These are phyloP conservation scores for Aspergillus bertholletiae DNA, from an alignment of 495 filamentous ascomycete species.

Conservation along the genomic window DNA sequence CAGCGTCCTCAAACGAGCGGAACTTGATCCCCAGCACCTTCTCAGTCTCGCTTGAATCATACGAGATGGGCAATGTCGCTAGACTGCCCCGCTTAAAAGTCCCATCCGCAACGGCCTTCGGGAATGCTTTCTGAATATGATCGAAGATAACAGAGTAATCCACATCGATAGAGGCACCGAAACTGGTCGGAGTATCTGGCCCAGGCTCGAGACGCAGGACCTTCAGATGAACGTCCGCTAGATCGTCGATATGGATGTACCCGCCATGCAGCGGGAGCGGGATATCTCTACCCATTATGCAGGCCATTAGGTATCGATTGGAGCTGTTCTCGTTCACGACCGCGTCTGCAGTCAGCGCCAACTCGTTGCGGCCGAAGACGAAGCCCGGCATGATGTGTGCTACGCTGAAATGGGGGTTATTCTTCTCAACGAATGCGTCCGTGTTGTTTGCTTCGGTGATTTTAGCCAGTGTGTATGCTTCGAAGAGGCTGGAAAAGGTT, in stretches of 20 bases:
- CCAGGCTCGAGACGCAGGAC: constrained; percentile 2
- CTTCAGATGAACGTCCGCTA: constrained; percentile 6
- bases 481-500: constrained; percentile 1
- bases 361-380: constrained; percentile 9
- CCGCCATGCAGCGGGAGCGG: constrained; percentile 9
- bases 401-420: constrained; percentile 63
- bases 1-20: constrained; percentile 40
- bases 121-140: constrained; percentile 1
- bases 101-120: constrained; percentile 2
- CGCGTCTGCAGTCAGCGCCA: background rate
- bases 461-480: constrained; percentile 11
- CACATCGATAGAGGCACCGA: background rate
- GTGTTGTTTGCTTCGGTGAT: constrained; percentile 41
- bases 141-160: background rate
- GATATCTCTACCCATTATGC: constrained; percentile 1
- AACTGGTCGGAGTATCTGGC: background rate
- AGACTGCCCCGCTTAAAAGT: constrained; percentile 19
- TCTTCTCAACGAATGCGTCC: constrained; percentile 56
- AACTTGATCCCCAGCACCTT: constrained; percentile 41
- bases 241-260: constrained; percentile 13
- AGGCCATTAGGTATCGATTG: constrained; percentile 4
- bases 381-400: constrained; percentile 48
- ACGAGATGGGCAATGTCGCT: constrained; percentile 26
- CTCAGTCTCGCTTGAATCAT: constrained; percentile 41
- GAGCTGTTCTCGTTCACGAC: background rate